Evolutionary conservation across 768 basidiomycete genomes (phyloP).

Genomic region (Hydnomerulius pinastri): DNA sequence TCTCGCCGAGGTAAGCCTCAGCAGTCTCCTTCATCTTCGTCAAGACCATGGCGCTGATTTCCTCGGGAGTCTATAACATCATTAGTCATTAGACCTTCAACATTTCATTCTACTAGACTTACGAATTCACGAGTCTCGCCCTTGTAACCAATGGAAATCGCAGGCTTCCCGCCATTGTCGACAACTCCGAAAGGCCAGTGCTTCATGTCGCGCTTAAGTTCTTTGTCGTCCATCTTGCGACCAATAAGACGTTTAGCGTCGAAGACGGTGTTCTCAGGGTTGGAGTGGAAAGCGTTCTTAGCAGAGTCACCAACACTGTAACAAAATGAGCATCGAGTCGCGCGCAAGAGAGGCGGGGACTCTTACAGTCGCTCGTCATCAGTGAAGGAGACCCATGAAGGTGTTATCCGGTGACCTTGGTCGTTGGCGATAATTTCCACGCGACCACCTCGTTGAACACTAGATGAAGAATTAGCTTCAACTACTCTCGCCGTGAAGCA

Average conservation of each 20-base stretch:
- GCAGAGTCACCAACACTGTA: slow-evolving; percentile 85
- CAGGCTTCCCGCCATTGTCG: slow-evolving; percentile 81
- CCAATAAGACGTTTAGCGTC: slow-evolving; percentile 97
- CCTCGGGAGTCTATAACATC: slow-evolving; percentile 76
- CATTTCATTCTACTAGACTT: slow-evolving; percentile 33
- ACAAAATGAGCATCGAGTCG: not conserved
- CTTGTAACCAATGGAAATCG: slow-evolving; percentile 76
- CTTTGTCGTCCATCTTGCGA: slow-evolving; percentile 78
- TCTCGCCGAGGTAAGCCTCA: slow-evolving; percentile 94
- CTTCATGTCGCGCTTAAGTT: slow-evolving; percentile 80
- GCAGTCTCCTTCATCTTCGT: slow-evolving; percentile 99
- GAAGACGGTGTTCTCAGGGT: slow-evolving; percentile 93
- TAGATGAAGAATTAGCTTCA: slow-evolving; percentile 25
- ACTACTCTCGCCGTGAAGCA: not conserved
- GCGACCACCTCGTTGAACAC: slow-evolving; percentile 82
- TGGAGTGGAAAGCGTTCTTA: slow-evolving; percentile 92
- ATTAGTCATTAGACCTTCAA: not conserved
- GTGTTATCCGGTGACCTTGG: slow-evolving; percentile 87
- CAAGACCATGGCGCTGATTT: slow-evolving; percentile 94
- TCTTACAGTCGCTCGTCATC: slow-evolving; percentile 72
- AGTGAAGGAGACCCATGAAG: slow-evolving; percentile 82
- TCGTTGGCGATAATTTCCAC: slow-evolving; percentile 92
- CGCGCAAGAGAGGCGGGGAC: not conserved
- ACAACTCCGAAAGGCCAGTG: slow-evolving; percentile 89
- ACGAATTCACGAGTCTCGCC: slow-evolving; percentile 83